These are phyloP conservation scores for Xenosphaeropsis pyriputrescens DNA, from an alignment of 2,329 filamentous ascomycete genomes.

Conservation along the genomic window DNA sequence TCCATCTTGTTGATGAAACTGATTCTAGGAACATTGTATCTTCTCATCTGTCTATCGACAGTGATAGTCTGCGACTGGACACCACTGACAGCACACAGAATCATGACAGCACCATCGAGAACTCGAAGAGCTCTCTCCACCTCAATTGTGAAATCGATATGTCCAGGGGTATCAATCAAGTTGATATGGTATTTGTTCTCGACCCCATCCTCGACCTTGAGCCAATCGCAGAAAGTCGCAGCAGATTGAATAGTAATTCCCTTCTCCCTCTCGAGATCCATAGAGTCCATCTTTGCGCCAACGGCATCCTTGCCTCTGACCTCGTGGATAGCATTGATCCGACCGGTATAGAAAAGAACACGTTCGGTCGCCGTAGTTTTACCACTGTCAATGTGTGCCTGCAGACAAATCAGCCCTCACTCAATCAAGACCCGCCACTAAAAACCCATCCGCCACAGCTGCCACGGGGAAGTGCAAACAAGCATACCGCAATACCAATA, in stretches of 20 bases:
- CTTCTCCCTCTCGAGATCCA: constrained; percentile 97
- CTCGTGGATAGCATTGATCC: constrained; percentile 95
- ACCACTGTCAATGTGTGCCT: constrained; percentile 96
- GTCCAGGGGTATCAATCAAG: constrained; percentile 93
- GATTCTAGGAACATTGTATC: constrained; percentile 90
- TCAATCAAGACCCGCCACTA: no score
- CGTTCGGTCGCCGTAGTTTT: constrained; percentile 96
- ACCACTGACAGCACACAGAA: constrained; percentile 91
- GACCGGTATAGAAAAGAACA: constrained; percentile 94
- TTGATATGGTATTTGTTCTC: constrained; percentile 95
- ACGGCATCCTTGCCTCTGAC: constrained; percentile 89
- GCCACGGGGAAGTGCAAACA: constrained; percentile 18
- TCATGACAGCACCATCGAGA: constrained; percentile 94
- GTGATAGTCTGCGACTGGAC: constrained; percentile 98
- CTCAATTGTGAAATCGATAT: constrained; percentile 99
- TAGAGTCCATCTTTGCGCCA: constrained; percentile 98
- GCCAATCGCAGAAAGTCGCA: constrained; percentile 95
- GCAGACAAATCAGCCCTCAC: no score
- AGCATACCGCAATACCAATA: constrained; percentile 98
- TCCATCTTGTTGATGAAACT: constrained; percentile 99
- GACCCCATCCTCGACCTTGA: constrained; percentile 68
- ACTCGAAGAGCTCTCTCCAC: constrained; percentile 92
- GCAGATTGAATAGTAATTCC: constrained; percentile 98
- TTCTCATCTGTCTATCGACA: constrained; percentile 95
- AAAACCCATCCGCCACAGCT: no score